Percentiles rank a stretch among this genome's conserved stretches.
phyloP scores from a whole-genome alignment of 768 basidiomycete genomes.

The Lactarius sp. region DNA sequence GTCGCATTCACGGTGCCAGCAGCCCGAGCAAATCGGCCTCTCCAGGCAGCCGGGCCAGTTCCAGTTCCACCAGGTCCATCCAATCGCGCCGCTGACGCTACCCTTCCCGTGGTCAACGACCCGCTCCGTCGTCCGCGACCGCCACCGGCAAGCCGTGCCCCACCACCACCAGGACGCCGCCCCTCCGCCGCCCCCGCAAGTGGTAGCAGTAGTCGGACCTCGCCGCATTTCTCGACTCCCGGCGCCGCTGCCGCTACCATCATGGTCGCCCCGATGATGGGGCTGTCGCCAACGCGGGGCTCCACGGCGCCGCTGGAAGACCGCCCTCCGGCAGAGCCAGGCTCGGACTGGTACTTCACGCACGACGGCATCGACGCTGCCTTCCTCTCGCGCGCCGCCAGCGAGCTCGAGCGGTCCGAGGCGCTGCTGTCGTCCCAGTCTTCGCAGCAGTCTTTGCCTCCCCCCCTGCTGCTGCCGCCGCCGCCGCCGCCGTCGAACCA shows the following conservation, averaged over 20 bases:
- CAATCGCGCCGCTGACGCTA: not conserved
- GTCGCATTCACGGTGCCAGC: not conserved
- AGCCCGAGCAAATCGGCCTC: not conserved
- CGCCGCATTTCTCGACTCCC: conserved; percentile 4
- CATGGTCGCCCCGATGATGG: conserved; percentile 7
- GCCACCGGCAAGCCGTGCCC: not conserved
- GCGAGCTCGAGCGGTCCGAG: conserved; percentile 31
- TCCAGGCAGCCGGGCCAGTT: not conserved
- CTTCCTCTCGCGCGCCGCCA: conserved; percentile 39
- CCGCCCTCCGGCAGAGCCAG: conserved; percentile 15
- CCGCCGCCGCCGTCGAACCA: conserved; percentile 7
- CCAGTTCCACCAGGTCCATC: not conserved
- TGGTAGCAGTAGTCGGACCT: not conserved
- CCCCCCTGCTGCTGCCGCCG: no score
- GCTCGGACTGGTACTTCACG: conserved; percentile 33
- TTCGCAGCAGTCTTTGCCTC: conserved; percentile 13
- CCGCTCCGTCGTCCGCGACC: not conserved
- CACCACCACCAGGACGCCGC: not conserved
- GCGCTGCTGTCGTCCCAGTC: conserved; percentile 17
- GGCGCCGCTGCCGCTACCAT: not conserved
- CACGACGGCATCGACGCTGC: conserved; percentile 36
- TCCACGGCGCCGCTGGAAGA: conserved; percentile 19
- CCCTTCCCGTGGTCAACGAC: not conserved
- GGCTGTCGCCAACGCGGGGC: conserved; percentile 15
- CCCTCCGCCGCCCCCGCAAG: no score